Evolutionary conservation across 768 basidiomycete genomes (phyloP), one percentile per base, ranked within the genome.

Genomic region (Boletus speciosus): DNA sequence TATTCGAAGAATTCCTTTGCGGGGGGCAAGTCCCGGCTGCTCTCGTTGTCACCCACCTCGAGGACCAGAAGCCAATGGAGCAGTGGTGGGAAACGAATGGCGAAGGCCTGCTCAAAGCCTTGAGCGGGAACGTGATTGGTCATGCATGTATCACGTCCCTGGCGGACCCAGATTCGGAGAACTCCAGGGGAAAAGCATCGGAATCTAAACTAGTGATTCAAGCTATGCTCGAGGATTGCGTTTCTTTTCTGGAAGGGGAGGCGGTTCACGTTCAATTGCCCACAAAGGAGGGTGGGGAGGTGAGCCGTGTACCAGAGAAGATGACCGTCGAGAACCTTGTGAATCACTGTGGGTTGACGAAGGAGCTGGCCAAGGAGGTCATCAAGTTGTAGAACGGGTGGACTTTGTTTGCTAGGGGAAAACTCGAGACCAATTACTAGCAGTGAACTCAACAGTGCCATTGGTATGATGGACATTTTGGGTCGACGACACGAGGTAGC

Each of bases 1-100:
- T 29, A 1, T 70, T 73, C 47, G 46, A 61, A 19, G 64, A 73
- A 15, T 60, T 69, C 19, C 66, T 76, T 31, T 76, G 74, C 50
- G 55, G 54, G 8, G 42, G 56, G 11, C 35, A 58, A 16, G 74
- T 75, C 1, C 72, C 74, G 0, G 64, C 69, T 23, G 62, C 71
- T 0, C n/a, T 76, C 3, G 67, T 69, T 6, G 51, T 76, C 27
- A 74, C 71, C 2, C 62, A 72, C 34, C 61, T 76, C 8, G 75
- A 74, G 15, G 11, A 23, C 8, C 27, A 74, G 60, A 62, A 66
- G 10, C 19, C 16, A 3, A 60, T 62, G 59, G 66, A 66, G 21
- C 25, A 40, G 14, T 70, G 66, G 68, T 69, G 68, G 66, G 32
- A 42, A 3, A 4, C 16, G 16, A 51, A 66, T 15, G 39, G 53